Conservation (phyloP, 75 land plant species). For the Isoetes taiwanensis region DNA sequence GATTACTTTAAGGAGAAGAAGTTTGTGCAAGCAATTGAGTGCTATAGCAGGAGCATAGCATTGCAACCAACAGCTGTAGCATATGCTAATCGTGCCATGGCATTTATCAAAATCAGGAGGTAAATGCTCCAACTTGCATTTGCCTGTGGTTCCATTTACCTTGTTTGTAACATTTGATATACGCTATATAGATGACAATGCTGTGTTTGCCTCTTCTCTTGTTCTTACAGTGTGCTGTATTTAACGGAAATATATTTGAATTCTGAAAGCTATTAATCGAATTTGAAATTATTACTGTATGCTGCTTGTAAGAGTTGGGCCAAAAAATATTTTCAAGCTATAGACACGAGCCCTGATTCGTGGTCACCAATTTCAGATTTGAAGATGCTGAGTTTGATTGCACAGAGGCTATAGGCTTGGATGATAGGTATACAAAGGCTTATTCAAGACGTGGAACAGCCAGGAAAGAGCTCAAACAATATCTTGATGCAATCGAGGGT, state of each 20-base stretch:
- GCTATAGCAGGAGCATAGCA: conserved; percentile 89
- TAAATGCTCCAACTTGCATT: conserved; percentile 10
- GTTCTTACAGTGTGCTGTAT: too few species aligned
- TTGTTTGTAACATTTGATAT: too few species aligned
- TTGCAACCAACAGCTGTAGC: conserved; percentile 81
- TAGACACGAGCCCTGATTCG: too few species aligned
- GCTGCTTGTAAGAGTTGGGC: too few species aligned
- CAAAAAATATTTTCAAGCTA: too few species aligned
- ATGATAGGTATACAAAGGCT: conserved; percentile 96
- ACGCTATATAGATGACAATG: too few species aligned
- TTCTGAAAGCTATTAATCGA: too few species aligned
- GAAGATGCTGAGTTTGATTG: conserved; percentile 90
- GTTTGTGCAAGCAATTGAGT: conserved; percentile 79
- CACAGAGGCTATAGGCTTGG: conserved; percentile 76
- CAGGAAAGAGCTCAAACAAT: conserved; percentile 72
- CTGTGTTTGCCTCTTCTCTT: too few species aligned
- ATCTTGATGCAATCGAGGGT: conserved; percentile 65
- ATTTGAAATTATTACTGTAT: too few species aligned
- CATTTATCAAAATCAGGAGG: conserved; percentile 68
- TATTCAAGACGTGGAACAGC: conserved; percentile 92
- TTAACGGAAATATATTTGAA: too few species aligned
- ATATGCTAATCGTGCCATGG: conserved; percentile 96
- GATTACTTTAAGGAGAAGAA: conserved; percentile 89
- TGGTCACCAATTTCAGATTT: conserved; percentile 46
- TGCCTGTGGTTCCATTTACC: too few species aligned